Percentiles rank a stretch among this genome's conserved stretches.
phyloP scores from a whole-genome alignment of 177 flowering plant species.

The Vitis hybrid region DNA sequence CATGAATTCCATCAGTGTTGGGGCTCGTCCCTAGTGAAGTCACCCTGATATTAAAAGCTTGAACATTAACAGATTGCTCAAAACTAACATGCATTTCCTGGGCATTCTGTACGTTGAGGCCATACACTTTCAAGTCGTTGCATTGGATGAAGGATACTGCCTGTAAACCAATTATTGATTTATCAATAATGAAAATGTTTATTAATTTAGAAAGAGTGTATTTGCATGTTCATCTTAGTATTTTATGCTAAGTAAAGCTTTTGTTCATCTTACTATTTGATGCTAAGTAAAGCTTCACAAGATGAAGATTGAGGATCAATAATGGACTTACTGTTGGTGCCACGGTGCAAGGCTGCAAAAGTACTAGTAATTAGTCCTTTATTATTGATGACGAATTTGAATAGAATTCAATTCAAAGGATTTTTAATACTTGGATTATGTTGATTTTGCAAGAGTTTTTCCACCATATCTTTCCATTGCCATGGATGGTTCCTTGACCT shows the following conservation, averaged over 20 bases:
- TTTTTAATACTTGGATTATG: neutral
- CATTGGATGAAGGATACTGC: conserved; percentile 47
- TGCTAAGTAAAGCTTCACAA: no score
- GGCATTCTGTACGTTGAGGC: conserved; percentile 34
- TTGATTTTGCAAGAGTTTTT: neutral
- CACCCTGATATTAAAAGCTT: conserved; percentile 34
- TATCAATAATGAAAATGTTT: no score
- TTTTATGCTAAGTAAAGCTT: no score
- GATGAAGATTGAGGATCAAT: no score
- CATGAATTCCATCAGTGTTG: conserved; percentile 77
- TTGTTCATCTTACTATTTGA: no score
- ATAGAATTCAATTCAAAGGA: neutral
- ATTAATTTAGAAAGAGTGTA: no score
- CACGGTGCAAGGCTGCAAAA: conserved; percentile 47
- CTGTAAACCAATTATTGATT: conserved; percentile 20
- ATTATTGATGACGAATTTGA: neutral
- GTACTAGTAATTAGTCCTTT: no score
- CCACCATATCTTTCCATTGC: conserved; percentile 21
- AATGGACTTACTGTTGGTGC: conserved; percentile 78
- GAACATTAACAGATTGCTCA: conserved; percentile 31
- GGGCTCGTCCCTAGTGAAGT: conserved; percentile 63
- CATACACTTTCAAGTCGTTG: conserved; percentile 34
- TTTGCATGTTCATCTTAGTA: no score
- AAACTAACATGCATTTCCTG: conserved; percentile 53
- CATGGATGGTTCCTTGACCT: conserved; percentile 15